phyloP scores from a whole-genome alignment of 768 basidiomycete species.

The Grammothele lineata region DNA sequence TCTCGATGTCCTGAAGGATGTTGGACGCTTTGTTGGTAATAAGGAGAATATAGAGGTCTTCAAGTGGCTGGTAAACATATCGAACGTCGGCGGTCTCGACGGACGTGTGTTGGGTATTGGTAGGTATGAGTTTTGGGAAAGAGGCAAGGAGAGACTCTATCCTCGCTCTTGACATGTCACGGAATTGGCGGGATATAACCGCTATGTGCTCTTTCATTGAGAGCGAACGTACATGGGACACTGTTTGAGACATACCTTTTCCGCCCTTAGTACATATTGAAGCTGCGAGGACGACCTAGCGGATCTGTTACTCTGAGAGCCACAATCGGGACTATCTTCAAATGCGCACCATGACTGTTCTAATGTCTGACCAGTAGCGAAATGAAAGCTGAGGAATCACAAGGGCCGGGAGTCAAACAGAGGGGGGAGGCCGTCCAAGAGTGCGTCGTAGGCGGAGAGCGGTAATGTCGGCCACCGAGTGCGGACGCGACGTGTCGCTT shows the following conservation, averaged over 20 bases:
- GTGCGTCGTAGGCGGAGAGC: too few species aligned
- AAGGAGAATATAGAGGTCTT: conserved; percentile 94
- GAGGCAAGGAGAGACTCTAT: conserved; percentile 95
- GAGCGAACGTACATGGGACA: conserved; percentile 6
- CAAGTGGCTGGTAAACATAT: conserved; percentile 94
- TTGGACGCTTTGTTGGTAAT: conserved; percentile 99
- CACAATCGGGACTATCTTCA: too few species aligned
- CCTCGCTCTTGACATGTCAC: conserved; percentile 85
- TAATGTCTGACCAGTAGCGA: too few species aligned
- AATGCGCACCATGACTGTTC: too few species aligned
- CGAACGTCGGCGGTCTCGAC: conserved; percentile 93
- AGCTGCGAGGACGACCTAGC: conserved; percentile 86
- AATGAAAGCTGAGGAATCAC: too few species aligned
- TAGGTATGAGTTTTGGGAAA: conserved; percentile 95
- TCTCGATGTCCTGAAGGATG: conserved; percentile 97
- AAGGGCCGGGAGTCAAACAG: too few species aligned
- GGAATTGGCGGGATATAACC: conserved; percentile 93
- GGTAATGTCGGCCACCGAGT: too few species aligned
- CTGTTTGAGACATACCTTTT: conserved; percentile 54
- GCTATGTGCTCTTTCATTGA: conserved; percentile 43
- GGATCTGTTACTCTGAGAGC: neutral
- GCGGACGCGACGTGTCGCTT: conserved; percentile 12
- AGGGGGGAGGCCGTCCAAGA: too few species aligned
- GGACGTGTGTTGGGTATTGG: conserved; percentile 93
- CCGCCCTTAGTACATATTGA: conserved; percentile 95